Evolutionary conservation across 106 monocot genomes (phyloP).

Genomic region (Acorus gramineus): DNA sequence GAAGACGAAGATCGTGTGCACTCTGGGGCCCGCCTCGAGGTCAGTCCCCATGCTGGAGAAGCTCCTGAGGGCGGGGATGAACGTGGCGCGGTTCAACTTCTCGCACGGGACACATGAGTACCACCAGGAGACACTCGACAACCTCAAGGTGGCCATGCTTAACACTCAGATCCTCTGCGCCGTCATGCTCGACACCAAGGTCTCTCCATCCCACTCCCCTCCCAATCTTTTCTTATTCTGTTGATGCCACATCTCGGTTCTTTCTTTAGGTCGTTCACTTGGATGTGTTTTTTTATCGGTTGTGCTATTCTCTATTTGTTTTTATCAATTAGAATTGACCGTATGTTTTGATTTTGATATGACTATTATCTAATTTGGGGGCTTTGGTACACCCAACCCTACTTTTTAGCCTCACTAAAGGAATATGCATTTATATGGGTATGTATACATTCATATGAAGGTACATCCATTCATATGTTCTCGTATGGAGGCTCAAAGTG

Average conservation of each 20-base stretch:
- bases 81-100: slow-evolving; percentile 74
- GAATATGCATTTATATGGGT: too few species aligned
- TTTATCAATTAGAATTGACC: too few species aligned
- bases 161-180: slow-evolving; percentile 68
- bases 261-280: neutral
- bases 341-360: too few species aligned
- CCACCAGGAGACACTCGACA: slow-evolving; percentile 73
- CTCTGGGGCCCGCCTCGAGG: slow-evolving; percentile 61
- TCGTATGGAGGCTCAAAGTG: too few species aligned
- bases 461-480: too few species aligned
- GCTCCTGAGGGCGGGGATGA: slow-evolving; percentile 67
- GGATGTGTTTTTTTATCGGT: too few species aligned
- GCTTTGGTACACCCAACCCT: too few species aligned
- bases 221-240: neutral
- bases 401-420: too few species aligned
- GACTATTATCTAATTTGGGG: too few species aligned
- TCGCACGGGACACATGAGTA: slow-evolving; percentile 71
- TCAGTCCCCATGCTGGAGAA: slow-evolving; percentile 71
- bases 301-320: too few species aligned
- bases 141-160: slow-evolving; percentile 62
- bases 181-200: slow-evolving; percentile 87
- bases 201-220: neutral
- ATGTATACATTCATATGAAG: too few species aligned
- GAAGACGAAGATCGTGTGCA: slow-evolving; percentile 83
- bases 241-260: neutral